phyloP scores from a whole-genome alignment of 306 rosid species.

The Glycine soja region DNA sequence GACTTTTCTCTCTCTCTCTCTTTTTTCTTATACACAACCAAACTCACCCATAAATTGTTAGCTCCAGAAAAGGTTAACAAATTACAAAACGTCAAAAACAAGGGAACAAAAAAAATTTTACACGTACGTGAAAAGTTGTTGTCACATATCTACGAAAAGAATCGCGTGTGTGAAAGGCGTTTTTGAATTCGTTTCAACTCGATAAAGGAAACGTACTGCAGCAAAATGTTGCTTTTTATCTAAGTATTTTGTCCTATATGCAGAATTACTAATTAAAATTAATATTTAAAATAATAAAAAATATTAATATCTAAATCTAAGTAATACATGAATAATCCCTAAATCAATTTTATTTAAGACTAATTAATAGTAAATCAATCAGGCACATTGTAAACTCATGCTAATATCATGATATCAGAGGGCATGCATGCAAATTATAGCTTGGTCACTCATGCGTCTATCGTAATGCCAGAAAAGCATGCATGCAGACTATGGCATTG shows the following conservation, averaged over 20 bases:
- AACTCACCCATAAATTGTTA: neutral
- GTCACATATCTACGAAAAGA: constrained; percentile 15
- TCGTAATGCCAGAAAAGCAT: neutral
- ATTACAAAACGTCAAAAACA: constrained; percentile 5
- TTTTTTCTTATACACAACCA: no score
- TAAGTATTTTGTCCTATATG: neutral
- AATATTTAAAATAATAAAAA: neutral
- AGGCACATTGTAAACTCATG: neutral
- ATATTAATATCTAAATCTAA: no score
- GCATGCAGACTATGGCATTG: neutral
- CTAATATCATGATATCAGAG: neutral
- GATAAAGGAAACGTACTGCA: neutral
- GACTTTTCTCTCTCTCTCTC: no score
- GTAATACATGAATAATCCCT: no score
- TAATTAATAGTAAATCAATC: neutral
- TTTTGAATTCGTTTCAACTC: constrained; percentile 9
- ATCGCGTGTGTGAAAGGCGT: constrained; percentile 15
- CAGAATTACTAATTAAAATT: neutral
- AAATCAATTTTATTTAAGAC: neutral
- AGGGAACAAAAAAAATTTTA: neutral
- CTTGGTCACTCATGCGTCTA: neutral
- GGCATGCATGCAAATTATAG: neutral
- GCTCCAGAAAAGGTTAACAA: neutral
- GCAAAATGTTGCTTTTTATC: neutral
- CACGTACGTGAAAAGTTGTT: neutral